Base-by-base conservation (phyloP, 192 early-diverging fungal species). In the Spizellomyces sp. region DNA sequence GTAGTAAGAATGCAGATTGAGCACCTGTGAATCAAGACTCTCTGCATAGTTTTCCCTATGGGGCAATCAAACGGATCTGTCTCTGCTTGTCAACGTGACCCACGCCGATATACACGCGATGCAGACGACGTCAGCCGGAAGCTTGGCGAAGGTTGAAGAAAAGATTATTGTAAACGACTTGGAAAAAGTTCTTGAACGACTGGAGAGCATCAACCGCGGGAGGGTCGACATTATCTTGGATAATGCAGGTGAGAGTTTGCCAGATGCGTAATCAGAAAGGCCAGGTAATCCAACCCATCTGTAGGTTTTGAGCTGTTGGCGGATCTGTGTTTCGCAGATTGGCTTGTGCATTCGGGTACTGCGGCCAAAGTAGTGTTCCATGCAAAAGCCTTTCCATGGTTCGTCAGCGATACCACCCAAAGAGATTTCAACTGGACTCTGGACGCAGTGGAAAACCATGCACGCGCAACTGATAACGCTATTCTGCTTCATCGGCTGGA, bases 301-400 rank as follows among this genome's bases (percentile, higher is more conserved):
- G 5, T 64, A 89, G 91, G 96, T 6, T 95, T 97, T 72, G 96
- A 98, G 80, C 81, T 96, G 48, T 93, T 88, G 56, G 89, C 89
- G 15, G 96, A 98, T 73, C 78, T 98, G 54, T 78, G 92, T 8
- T 84, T 98, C 66, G 94, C 94, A 10, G 90, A 97, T 64, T 94
- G 86, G 80, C 83, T 98, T 36, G 78, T 94, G 46, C 83, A 86
- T 21, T 77, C 87, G 1, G 86, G 87, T 12, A 78, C 85, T 41
- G 94, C 92, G 0, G 73, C 66, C 7, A 75, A 82, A 36, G 77
- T 98, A 12, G 84, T 91, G 19, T 94, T 98, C 74, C 93, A 98
- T 71, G 81, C 86, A 64, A 99, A 99, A 75, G 75, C 79, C 14
- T 88, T 94, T 62, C 96, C 96, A 22, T 99, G 97, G 97, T 99